A percentile compares a stretch with the other conserved stretches of the same genome.
These are phyloP conservation scores for Lactarius hengduanensis DNA, from an alignment of 768 basidiomycete species.

Conservation along the genomic window DNA sequence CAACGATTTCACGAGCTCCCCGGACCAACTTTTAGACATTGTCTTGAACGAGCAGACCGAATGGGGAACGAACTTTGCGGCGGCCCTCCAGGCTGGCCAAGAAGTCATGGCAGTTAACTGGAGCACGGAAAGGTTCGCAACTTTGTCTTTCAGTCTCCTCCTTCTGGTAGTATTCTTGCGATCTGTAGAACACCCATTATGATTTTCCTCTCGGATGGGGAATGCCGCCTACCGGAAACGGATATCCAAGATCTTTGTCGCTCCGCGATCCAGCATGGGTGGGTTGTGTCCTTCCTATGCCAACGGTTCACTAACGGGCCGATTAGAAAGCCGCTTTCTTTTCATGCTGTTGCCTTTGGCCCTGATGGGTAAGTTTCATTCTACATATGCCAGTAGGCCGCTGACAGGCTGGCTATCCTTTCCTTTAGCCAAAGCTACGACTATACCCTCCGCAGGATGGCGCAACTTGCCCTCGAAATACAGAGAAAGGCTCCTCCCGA, in stretches of 20 bases:
- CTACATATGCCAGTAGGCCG: neutral
- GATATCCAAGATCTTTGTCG: conserved; percentile 44
- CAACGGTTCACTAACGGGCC: neutral
- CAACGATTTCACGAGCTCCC: neutral
- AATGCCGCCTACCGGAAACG: conserved; percentile 31
- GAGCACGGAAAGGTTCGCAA: conserved; percentile 49
- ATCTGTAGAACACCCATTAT: neutral
- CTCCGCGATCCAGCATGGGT: conserved; percentile 48
- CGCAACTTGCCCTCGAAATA: conserved; percentile 46
- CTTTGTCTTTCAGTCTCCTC: neutral
- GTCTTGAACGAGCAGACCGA: conserved; percentile 24
- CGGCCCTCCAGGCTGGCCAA: conserved; percentile 41
- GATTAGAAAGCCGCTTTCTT: conserved; percentile 51
- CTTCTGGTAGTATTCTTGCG: neutral
- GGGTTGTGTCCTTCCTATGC: neutral
- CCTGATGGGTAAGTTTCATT: conserved; percentile 37
- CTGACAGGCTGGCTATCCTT: conserved; percentile 41
- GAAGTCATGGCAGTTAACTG: conserved; percentile 44
- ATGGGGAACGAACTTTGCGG: conserved; percentile 45
- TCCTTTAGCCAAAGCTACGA: conserved; percentile 41
- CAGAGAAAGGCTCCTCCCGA: conserved; percentile 46
- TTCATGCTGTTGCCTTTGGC: conserved; percentile 53
- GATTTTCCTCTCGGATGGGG: neutral
- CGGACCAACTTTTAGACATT: neutral
- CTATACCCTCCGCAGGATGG: conserved; percentile 45